Evolutionary conservation across 768 basidiomycete genomes (phyloP).

Genomic region (Termitomyces sp.): DNA sequence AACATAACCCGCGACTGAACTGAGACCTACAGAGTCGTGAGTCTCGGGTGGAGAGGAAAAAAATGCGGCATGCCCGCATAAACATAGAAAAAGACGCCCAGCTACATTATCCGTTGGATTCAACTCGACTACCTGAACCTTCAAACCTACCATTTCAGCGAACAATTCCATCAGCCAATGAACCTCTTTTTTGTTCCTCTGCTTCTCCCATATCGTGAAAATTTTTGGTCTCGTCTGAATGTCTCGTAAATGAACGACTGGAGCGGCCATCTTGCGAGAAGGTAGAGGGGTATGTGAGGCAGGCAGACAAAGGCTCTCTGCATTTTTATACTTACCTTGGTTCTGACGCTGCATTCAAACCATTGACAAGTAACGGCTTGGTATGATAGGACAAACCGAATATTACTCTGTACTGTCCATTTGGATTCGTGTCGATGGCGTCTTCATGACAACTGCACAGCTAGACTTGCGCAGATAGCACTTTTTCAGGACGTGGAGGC

Average conservation of each 20-base stretch:
- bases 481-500: background rate
- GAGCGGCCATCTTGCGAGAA: constrained; percentile 13
- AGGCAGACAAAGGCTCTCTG: background rate
- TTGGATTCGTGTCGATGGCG: background rate
- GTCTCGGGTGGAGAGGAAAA: background rate
- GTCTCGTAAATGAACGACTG: constrained; percentile 35
- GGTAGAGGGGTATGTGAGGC: constrained; percentile 1
- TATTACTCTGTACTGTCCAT: constrained; percentile 7
- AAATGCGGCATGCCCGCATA: constrained; percentile 33
- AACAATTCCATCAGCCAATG: constrained; percentile 55
- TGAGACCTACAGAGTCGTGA: constrained; percentile 34
- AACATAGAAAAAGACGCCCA: constrained; percentile 58
- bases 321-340: constrained; percentile 5
- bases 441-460: background rate
- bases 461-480: background rate
- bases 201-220: constrained; percentile 44
- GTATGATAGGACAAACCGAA: constrained; percentile 2
- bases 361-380: background rate
- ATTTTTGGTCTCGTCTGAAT: constrained; percentile 29
- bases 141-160: constrained; percentile 27
- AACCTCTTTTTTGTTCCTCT: constrained; percentile 31
- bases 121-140: background rate
- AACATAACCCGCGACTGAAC: constrained; percentile 44
- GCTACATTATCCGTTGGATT: background rate
- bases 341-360: background rate